phyloP scores from a whole-genome alignment of 345 rosid genomes.

The Carallia pectinifolia region DNA sequence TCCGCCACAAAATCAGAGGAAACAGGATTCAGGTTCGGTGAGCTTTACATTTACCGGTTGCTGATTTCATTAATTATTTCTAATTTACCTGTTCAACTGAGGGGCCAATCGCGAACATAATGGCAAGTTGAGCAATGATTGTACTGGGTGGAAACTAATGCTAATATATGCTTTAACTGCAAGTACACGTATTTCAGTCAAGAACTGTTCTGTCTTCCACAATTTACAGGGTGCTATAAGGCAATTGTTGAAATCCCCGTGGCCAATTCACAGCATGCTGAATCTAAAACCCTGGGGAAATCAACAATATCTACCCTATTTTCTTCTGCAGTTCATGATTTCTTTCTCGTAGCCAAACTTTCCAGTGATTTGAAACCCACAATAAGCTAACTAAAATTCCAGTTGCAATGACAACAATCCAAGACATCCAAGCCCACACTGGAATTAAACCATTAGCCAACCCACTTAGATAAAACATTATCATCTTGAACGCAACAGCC shows the following conservation, averaged over 20 bases:
- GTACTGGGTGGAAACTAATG: no score
- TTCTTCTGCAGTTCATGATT: slow-evolving; percentile 26
- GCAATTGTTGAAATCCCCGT: not conserved
- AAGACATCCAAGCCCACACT: slow-evolving; percentile 82
- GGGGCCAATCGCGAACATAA: no score
- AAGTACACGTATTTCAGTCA: no score
- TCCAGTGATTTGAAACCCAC: slow-evolving; percentile 69
- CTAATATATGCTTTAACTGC: no score
- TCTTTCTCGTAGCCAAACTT: slow-evolving; percentile 46
- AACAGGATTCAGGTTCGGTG: no score
- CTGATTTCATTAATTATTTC: no score
- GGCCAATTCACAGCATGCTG: not conserved
- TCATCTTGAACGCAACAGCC: slow-evolving; percentile 49
- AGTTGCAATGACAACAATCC: slow-evolving; percentile 57
- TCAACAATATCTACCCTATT: slow-evolving; percentile 9
- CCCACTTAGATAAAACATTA: slow-evolving; percentile 41
- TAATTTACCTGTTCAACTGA: no score
- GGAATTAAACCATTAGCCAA: slow-evolving; percentile 47
- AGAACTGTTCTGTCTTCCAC: no score
- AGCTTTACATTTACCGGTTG: no score
- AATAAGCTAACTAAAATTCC: slow-evolving; percentile 59
- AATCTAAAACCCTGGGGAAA: not conserved
- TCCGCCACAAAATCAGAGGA: not conserved
- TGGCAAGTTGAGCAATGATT: no score
- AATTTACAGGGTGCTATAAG: not conserved